phyloP scores from a whole-genome alignment of 2,329 filamentous ascomycete genomes.

The Aspergillus sp. region DNA sequence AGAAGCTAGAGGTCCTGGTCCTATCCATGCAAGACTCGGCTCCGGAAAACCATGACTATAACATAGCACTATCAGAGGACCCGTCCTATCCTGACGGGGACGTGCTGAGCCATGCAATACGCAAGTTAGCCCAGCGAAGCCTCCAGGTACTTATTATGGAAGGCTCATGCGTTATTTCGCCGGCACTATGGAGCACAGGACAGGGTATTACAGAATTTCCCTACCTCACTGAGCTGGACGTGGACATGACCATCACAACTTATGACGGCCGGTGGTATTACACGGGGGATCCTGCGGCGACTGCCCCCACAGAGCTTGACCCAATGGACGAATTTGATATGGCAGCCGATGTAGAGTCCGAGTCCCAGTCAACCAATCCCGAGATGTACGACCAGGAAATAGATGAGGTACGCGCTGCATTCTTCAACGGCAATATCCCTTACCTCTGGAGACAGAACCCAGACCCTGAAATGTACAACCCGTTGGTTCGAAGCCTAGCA shows the following conservation, averaged over 20 bases:
- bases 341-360: too few species aligned
- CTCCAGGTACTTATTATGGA: not conserved
- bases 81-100: not conserved
- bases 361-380: too few species aligned
- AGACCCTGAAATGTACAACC: too few species aligned
- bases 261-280: slow-evolving; percentile 6
- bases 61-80: not conserved
- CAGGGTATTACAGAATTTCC: not conserved
- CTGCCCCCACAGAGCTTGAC: too few species aligned
- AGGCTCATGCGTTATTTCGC: not conserved
- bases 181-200: not conserved
- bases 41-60: not conserved
- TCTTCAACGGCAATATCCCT: too few species aligned
- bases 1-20: not conserved
- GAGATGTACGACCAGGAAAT: too few species aligned
- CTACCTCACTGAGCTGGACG: not conserved
- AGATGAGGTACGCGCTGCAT: too few species aligned
- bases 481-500: too few species aligned
- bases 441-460: too few species aligned
- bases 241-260: not conserved
- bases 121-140: not conserved
- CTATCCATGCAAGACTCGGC: not conserved
- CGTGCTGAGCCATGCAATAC: not conserved
- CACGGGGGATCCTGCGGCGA: not conserved
- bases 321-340: too few species aligned